These are phyloP conservation scores for Lactarius indigo DNA, from an alignment of 768 basidiomycete species.

Conservation along the genomic window DNA sequence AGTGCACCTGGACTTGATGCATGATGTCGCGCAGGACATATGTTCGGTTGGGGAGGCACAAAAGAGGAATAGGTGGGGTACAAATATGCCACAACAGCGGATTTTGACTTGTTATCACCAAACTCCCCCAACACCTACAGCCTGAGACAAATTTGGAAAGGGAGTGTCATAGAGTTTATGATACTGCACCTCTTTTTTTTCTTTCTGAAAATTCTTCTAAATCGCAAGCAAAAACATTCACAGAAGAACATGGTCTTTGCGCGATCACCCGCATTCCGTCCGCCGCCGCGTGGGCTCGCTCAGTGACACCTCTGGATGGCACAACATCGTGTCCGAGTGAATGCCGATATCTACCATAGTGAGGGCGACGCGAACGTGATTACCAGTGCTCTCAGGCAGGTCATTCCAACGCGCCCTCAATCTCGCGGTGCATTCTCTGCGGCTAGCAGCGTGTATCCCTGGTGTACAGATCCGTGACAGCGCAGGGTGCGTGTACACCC, in stretches of 20 bases:
- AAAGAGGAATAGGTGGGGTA: background rate
- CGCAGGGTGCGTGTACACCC: conserved; percentile 42
- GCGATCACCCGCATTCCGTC: conserved; percentile 46
- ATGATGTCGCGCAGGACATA: conserved; percentile 68
- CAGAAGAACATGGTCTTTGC: conserved; percentile 50
- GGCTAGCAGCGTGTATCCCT: background rate
- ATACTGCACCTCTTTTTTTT: background rate
- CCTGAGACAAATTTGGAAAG: background rate
- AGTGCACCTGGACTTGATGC: conserved; percentile 57
- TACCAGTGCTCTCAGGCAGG: conserved; percentile 67
- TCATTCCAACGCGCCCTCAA: conserved; percentile 57
- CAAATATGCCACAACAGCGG: conserved; percentile 13
- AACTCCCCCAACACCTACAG: background rate
- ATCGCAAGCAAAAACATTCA: conserved; percentile 23
- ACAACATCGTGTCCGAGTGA: too few species aligned
- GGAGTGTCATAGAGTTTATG: conserved; percentile 7
- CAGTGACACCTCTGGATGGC: conserved; percentile 10
- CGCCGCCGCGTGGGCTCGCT: conserved; percentile 63
- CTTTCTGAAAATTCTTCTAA: background rate
- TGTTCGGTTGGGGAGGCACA: conserved; percentile 34
- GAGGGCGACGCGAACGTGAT: too few species aligned
- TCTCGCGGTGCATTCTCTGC: conserved; percentile 40
- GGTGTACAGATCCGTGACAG: conserved; percentile 28
- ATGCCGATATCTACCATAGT: too few species aligned
- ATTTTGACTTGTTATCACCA: background rate